Conservation (phyloP, 2,329 filamentous ascomycete species). For the Sarocladiaceae sp. region DNA sequence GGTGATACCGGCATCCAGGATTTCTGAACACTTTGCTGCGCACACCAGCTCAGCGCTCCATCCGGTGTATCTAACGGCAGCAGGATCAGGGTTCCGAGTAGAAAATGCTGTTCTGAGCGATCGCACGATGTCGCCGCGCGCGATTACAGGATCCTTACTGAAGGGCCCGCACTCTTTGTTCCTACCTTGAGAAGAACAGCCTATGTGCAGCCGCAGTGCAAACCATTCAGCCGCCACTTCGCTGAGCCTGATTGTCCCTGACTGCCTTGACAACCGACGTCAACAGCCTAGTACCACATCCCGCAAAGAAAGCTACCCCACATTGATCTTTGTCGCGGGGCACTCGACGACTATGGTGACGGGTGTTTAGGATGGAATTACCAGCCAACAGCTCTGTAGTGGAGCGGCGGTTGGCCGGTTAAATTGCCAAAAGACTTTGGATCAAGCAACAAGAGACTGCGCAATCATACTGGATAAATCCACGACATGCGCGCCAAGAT, state of each 20-base stretch:
- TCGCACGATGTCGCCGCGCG: too few relatives aligned
- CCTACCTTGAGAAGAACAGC: not conserved
- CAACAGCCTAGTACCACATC: too few relatives aligned
- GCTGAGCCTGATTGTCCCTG: not conserved
- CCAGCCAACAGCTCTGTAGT: too few relatives aligned
- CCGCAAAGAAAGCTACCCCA: slow-evolving; percentile 3
- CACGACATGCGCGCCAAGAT: not conserved
- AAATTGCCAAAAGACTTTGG: slow-evolving; percentile 2
- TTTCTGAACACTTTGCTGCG: slow-evolving; percentile 41
- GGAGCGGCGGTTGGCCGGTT: slow-evolving; percentile 1
- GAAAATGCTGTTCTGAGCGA: too few relatives aligned
- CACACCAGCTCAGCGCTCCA: too few relatives aligned
- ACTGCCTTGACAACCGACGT: slow-evolving; percentile 2
- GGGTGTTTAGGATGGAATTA: too few relatives aligned
- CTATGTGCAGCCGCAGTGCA: slow-evolving; percentile 1
- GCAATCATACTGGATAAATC: slow-evolving; percentile 8
- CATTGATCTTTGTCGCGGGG: not conserved
- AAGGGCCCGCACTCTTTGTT: not conserved
- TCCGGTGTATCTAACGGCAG: too few relatives aligned
- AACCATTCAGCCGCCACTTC: slow-evolving; percentile 6
- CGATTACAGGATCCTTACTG: not conserved
- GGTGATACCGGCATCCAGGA: slow-evolving; percentile 70
- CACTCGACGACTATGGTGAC: not conserved
- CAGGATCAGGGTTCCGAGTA: too few relatives aligned
- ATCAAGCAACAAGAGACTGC: not conserved